Evolutionary conservation across 768 basidiomycete species (phyloP), one percentile per base, ranked within the genome.

Genomic region (Pleurotus pulmonarius): DNA sequence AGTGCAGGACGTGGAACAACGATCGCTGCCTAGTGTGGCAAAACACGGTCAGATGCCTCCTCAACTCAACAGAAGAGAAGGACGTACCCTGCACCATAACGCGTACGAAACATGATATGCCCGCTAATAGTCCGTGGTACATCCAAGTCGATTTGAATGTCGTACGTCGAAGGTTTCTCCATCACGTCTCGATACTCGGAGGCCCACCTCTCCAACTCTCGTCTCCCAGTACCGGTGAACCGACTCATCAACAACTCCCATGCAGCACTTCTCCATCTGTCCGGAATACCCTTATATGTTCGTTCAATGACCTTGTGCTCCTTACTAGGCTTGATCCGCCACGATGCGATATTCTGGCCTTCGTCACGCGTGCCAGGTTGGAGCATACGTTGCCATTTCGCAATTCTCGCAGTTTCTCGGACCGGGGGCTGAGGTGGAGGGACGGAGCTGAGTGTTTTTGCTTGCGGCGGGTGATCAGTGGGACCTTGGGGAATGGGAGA

Each of bases 71-170:
- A 22, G 43, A 48, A 47, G n/a, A 48, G n/a, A 34, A 20, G 4
- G 3, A 78, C 90, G 66, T 68, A 93, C 92, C 95, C 97, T 58
- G 88, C 83, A 49, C 97, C 97, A 70, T 99, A 99, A 61, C 97
- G 81, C 48, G 97, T 99, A 61, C 87, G 83, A 66, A 98, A 99
- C 77, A 95, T 81, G 58, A 97, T 82, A 72, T 98, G 94, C 0
- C 94, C 94, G 58, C 86, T 90, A 61, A 98, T 97, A 11, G 97
- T 98, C 65, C 97, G 75, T 2, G 97, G 97, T 1, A 98, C 95
- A 65, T 99, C 97, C 61, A 99, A 77, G 73, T 99, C 97, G 62
- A 98, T 98, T 75, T 98, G 97, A 29, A 98, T 85, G 69, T 99
- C 97, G 67, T 93, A 95, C 7, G 75, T 80, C 40, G 93, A 96